phyloP scores from a whole-genome alignment of 257 asterid genomes.

The Nicotiana paniculata region DNA sequence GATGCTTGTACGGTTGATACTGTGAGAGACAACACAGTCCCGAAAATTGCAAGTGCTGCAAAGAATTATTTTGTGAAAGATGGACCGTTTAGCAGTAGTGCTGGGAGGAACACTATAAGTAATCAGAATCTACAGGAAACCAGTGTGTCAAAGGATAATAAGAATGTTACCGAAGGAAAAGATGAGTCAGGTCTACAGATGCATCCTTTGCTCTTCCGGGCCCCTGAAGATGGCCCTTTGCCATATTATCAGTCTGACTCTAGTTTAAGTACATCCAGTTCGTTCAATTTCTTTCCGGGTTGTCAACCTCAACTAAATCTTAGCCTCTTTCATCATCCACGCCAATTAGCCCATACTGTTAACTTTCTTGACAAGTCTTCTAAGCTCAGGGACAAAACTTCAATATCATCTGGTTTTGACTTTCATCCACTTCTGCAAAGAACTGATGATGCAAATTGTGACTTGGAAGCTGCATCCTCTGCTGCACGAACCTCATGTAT shows the following conservation, averaged over 20 bases:
- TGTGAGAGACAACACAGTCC: conserved; percentile 22
- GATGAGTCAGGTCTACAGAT: conserved; percentile 68
- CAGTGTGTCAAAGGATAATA: conserved; percentile 24
- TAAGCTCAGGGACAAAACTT: conserved; percentile 37
- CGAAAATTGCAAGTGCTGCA: conserved; percentile 17
- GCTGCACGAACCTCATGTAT: conserved; percentile 26
- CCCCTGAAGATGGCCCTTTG: conserved; percentile 52
- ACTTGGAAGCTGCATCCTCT: conserved; percentile 24
- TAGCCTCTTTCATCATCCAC: conserved; percentile 68
- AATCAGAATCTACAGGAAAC: conserved; percentile 36
- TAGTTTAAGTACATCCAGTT: conserved; percentile 31
- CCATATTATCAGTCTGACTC: conserved; percentile 39
- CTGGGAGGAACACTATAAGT: conserved; percentile 16
- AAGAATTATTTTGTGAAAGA: conserved; percentile 24
- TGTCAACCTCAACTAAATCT: conserved; percentile 70
- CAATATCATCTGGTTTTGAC: conserved; percentile 39
- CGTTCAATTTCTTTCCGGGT: conserved; percentile 53
- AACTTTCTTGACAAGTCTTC: conserved; percentile 57
- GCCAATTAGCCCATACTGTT: conserved; percentile 55
- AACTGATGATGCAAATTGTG: conserved; percentile 35
- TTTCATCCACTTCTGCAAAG: conserved; percentile 93
- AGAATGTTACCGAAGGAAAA: conserved; percentile 31
- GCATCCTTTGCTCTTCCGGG: conserved; percentile 92
- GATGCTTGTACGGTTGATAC: conserved; percentile 18
- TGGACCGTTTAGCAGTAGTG: conserved; percentile 22